Evolutionary conservation across 768 basidiomycete species (phyloP).

Genomic region (Flagelloscypha sp.): DNA sequence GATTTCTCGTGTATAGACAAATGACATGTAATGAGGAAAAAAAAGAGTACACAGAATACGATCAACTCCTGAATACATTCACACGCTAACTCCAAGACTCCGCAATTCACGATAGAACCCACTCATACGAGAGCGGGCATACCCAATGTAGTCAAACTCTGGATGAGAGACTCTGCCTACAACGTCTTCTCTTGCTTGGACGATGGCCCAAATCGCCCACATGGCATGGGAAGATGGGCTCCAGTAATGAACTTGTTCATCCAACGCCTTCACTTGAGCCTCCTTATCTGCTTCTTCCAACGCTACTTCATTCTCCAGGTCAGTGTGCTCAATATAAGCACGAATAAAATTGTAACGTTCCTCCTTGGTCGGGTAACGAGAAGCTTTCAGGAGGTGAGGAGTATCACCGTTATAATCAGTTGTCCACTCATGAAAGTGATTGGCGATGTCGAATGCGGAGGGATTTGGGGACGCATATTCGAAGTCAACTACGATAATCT

Average conservation of each 20-base stretch:
- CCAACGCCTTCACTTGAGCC: constrained; percentile 48
- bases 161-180: constrained; percentile 47
- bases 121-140: constrained; percentile 62
- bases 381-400: constrained; percentile 57
- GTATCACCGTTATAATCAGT: constrained; percentile 72
- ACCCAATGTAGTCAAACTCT: constrained; percentile 88
- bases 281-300: constrained; percentile 28
- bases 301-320: constrained; percentile 23
- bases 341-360: constrained; percentile 80
- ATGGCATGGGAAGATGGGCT: constrained; percentile 83
- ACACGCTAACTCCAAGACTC: constrained; percentile 28
- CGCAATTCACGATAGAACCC: constrained; percentile 51
- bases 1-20: too few relatives aligned
- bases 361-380: constrained; percentile 61
- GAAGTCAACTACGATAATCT: constrained; percentile 96
- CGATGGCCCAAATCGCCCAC: constrained; percentile 94
- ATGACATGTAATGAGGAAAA: too few relatives aligned
- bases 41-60: too few relatives aligned
- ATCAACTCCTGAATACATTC: not conserved
- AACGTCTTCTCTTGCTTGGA: constrained; percentile 77
- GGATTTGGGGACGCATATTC: constrained; percentile 94
- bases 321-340: constrained; percentile 64
- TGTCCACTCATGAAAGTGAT: constrained; percentile 97
- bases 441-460: constrained; percentile 91
- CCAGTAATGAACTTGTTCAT: constrained; percentile 79